Evolutionary conservation across 805 yeast genomes (phyloP), one percentile per base, ranked within the genome.

Genomic region (Tanozyma kutaoensis): DNA sequence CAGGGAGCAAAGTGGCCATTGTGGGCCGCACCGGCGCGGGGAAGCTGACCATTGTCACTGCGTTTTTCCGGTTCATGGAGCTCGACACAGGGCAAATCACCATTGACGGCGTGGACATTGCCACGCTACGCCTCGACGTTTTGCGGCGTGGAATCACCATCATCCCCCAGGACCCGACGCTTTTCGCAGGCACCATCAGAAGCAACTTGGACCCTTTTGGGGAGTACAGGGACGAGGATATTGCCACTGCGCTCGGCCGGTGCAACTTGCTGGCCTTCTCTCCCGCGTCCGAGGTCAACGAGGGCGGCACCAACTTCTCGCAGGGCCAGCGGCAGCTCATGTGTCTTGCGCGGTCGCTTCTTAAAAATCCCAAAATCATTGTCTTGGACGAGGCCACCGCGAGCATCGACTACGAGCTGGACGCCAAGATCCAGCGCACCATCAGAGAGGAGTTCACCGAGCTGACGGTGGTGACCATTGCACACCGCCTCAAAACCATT

Each of bases 101-200:
- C 2, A 75, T 82, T 40, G 94, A 84, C 50, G 88, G 73, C 4
- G 45, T 76, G 20, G 73, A 80, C 42, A 76, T 76, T 28, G 48
- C 72, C 2, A 52, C 54, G 7, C 47, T 82, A 31, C 93, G 93
- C 0, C 60, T 82, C 22, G 55, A 56, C 31, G 77, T 74, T 35
- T 60, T 84, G 43, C 62, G 95, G 38, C 68, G 79, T 11, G 69
- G 67, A 34, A 58, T 82, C 16, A 68, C 86, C 2, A 81, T 82
- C 35, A 82, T 82, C 45, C 95, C 95, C 3, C 94, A 84, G 49
- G 94, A 82, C 40, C 93, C 95, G 1, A 85, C 79, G 0, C 53
- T 82, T 31, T 82, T 84, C 58, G 71, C 73, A 36, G 94, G 94
- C 12, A 66, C 85, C 0, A 67, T 82, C 26, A 57, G 93, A 43